A percentile compares a stretch with the other conserved stretches of the same genome.
These are phyloP conservation scores for Favolaschia claudopus DNA, from an alignment of 768 basidiomycete species.

Conservation along the genomic window DNA sequence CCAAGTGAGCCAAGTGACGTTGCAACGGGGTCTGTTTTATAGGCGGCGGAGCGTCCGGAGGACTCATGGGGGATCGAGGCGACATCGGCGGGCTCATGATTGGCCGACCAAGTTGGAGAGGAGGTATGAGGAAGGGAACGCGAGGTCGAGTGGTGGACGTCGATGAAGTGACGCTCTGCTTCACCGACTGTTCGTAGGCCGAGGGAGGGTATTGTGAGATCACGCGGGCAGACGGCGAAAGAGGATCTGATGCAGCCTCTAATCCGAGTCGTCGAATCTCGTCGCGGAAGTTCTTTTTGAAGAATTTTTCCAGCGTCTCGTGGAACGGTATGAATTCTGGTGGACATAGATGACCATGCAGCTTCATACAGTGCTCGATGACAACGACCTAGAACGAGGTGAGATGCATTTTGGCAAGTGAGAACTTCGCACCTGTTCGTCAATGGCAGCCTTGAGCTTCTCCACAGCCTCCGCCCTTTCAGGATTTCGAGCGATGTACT, in stretches of 20 bases:
- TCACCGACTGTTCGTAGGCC: slow-evolving; percentile 56
- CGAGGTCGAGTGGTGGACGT: slow-evolving; percentile 47
- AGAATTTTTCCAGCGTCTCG: slow-evolving; percentile 85
- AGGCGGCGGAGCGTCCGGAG: slow-evolving; percentile 33
- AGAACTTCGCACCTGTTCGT: slow-evolving; percentile 72
- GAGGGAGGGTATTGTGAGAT: slow-evolving; percentile 56
- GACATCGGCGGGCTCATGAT: slow-evolving; percentile 53
- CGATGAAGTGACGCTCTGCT: slow-evolving; percentile 52
- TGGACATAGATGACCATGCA: slow-evolving; percentile 85
- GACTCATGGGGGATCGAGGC: slow-evolving; percentile 44
- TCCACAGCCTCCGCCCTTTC: slow-evolving; percentile 76
- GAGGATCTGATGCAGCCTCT: slow-evolving; percentile 58
- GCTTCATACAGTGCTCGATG: slow-evolving; percentile 83
- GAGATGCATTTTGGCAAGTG: background rate
- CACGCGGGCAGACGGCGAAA: slow-evolving; percentile 45
- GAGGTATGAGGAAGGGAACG: slow-evolving; percentile 54
- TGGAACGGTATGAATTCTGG: slow-evolving; percentile 94
- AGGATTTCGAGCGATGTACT: slow-evolving; percentile 72
- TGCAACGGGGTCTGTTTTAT: slow-evolving; percentile 79
- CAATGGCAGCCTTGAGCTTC: slow-evolving; percentile 75
- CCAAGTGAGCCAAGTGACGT: slow-evolving; percentile 80
- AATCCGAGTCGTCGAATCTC: slow-evolving; percentile 78
- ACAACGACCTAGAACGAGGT: slow-evolving; percentile 63
- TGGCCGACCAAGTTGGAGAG: slow-evolving; percentile 59
- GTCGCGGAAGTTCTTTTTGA: slow-evolving; percentile 83